phyloP scores from a whole-genome alignment of 805 yeast species.

The Candida nonsorbophila region DNA sequence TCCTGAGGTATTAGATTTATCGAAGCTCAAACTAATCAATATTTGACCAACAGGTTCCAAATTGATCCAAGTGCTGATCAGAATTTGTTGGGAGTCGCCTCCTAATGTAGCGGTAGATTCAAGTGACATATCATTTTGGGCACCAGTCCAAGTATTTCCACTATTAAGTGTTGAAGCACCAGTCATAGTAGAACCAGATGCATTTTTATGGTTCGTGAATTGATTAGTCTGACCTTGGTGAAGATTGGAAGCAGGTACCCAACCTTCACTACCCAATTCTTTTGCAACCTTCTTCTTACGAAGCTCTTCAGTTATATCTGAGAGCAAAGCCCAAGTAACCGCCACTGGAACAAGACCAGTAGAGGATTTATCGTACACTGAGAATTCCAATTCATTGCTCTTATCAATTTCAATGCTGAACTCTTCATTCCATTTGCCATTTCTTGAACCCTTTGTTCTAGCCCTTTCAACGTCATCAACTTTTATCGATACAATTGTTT shows the following conservation, averaged over 20 bases:
- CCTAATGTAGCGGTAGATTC: constrained; percentile 2
- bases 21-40: constrained; percentile 69
- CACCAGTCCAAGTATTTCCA: neutral
- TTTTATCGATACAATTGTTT: constrained; percentile 69
- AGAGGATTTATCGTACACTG: constrained; percentile 77
- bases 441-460: constrained; percentile 67
- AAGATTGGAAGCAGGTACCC: constrained; percentile 83
- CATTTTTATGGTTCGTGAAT: constrained; percentile 10
- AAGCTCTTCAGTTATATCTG: constrained; percentile 91
- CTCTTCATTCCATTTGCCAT: constrained; percentile 79
- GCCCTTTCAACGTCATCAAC: constrained; percentile 85
- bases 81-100: constrained; percentile 20
- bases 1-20: constrained; percentile 46
- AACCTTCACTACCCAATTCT: constrained; percentile 67
- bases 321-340: constrained; percentile 80
- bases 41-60: constrained; percentile 95
- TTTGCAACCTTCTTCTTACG: constrained; percentile 83
- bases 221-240: too few relatives aligned
- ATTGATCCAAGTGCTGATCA: constrained; percentile 78
- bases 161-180: constrained; percentile 7
- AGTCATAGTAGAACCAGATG: too few relatives aligned
- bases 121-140: neutral
- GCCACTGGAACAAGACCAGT: constrained; percentile 79
- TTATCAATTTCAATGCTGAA: constrained; percentile 78
- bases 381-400: constrained; percentile 87